A percentile compares a stretch with the other conserved stretches of the same genome.
Conservation (phyloP, 2,329 filamentous ascomycete genomes). For the Byssothecium circinans region DNA sequence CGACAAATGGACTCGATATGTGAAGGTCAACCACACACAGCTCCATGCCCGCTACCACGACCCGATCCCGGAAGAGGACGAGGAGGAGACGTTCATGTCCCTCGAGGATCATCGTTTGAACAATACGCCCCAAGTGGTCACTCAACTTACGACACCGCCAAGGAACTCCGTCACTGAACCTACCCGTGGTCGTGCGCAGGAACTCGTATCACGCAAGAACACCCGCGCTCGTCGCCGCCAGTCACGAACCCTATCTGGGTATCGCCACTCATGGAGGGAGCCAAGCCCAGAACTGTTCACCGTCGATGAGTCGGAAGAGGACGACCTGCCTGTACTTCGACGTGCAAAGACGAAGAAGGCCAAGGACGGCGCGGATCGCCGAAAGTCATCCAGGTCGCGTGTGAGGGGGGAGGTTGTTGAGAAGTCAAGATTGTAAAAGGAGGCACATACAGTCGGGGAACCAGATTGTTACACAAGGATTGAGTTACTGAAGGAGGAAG, state of each 20-base stretch:
- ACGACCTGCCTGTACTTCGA: conserved; percentile 27
- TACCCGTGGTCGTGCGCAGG: conserved; percentile 41
- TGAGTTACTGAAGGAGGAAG: conserved; percentile 2
- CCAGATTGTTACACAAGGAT: conserved; percentile 8
- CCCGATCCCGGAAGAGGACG: conserved; percentile 23
- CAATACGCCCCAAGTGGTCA: conserved; percentile 31
- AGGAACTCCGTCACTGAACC: conserved; percentile 34
- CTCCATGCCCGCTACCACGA: conserved; percentile 39
- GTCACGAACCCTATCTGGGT: conserved; percentile 42
- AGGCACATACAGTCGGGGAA: neutral
- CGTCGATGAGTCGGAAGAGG: conserved; percentile 46
- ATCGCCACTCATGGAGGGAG: conserved; percentile 47
- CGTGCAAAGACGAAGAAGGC: conserved; percentile 34
- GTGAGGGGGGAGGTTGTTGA: conserved; percentile 30
- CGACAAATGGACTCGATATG: conserved; percentile 46
- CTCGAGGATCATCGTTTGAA: conserved; percentile 41
- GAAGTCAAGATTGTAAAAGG: conserved; percentile 32
- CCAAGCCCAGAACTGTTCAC: conserved; percentile 47
- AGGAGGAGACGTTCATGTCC: conserved; percentile 43
- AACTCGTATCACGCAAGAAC: conserved; percentile 35
- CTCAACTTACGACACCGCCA: conserved; percentile 30
- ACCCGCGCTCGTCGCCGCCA: conserved; percentile 34
- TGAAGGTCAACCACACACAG: conserved; percentile 38
- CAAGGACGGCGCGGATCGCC: conserved; percentile 40
- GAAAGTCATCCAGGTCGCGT: conserved; percentile 35